Percentiles rank a stretch among this genome's conserved stretches.
These are phyloP conservation scores for Kuraishia ogatae DNA, from an alignment of 805 yeast species.

Conservation along the genomic window DNA sequence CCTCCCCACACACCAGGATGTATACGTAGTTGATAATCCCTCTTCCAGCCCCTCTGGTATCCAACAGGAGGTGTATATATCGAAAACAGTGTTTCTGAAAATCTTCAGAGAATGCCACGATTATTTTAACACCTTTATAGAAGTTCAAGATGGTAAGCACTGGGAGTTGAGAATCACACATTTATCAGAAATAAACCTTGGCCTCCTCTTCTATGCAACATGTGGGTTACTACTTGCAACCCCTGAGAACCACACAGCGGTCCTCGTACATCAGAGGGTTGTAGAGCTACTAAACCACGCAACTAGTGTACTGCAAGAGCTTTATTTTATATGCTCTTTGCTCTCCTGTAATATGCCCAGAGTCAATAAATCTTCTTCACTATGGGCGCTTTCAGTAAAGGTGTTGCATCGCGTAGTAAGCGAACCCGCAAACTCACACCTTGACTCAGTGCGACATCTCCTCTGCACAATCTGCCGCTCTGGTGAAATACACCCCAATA, in stretches of 20 bases:
- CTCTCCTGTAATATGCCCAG: constrained; percentile 16
- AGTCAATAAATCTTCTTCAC: constrained; percentile 24
- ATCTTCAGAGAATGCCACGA: neutral
- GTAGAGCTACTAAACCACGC: neutral
- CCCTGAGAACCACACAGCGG: constrained; percentile 19
- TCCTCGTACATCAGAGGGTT: constrained; percentile 3
- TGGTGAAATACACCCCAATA: constrained; percentile 30
- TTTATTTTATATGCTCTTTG: constrained; percentile 6
- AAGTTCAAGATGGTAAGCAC: neutral
- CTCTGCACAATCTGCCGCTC: constrained; percentile 26
- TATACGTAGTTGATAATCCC: neutral
- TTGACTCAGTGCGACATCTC: too few species aligned
- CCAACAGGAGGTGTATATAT: neutral
- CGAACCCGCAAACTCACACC: too few species aligned
- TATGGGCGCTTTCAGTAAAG: constrained; percentile 21
- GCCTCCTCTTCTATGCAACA: constrained; percentile 3
- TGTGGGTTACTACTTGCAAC: constrained; percentile 17
- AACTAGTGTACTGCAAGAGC: constrained; percentile 5
- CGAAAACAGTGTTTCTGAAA: neutral
- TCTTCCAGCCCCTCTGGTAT: neutral
- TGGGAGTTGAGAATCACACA: neutral
- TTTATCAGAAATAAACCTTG: neutral
- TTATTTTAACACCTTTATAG: neutral
- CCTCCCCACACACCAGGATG: neutral
- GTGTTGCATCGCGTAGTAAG: constrained; percentile 3